These are phyloP conservation scores for Allomyces macrogynus DNA, from an alignment of 192 early-diverging fungal genomes.

Conservation along the genomic window DNA sequence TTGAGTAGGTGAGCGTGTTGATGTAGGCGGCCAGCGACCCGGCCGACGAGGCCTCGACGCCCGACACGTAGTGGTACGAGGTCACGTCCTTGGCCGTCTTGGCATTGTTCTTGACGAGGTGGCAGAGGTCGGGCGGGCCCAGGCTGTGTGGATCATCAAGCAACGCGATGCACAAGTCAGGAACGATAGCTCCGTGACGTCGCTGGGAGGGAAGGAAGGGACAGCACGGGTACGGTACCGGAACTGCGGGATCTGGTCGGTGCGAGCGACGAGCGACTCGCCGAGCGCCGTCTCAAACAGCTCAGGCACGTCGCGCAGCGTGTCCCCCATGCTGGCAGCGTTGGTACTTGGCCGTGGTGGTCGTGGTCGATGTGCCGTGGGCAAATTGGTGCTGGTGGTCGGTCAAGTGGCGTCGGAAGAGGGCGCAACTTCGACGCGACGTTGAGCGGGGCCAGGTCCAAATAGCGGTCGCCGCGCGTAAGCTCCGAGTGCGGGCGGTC, in stretches of 20 bases:
- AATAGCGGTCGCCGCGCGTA: too few species aligned
- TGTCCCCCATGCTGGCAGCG: conserved; percentile 23
- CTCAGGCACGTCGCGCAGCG: conserved; percentile 75
- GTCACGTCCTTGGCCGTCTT: conserved; percentile 23
- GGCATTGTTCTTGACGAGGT: conserved; percentile 78
- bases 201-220: neutral
- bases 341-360: too few species aligned
- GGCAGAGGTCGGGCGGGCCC: conserved; percentile 93
- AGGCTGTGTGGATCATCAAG: conserved; percentile 36
- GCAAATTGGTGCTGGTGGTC: too few species aligned
- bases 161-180: conserved; percentile 1
- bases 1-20: conserved; percentile 79
- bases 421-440: too few species aligned
- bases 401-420: too few species aligned
- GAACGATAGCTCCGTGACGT: too few species aligned
- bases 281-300: conserved; percentile 86
- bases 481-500: too few species aligned
- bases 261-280: conserved; percentile 68
- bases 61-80: conserved; percentile 57
- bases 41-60: conserved; percentile 74
- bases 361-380: too few species aligned
- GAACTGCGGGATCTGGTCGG: conserved; percentile 30
- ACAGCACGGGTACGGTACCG: neutral
- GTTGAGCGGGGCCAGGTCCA: too few species aligned
- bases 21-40: conserved; percentile 94